A percentile compares a stretch with the other conserved stretches of the same genome.
phyloP scores from a whole-genome alignment of 2,329 filamentous ascomycete species.

The Zasmidium angulare region DNA sequence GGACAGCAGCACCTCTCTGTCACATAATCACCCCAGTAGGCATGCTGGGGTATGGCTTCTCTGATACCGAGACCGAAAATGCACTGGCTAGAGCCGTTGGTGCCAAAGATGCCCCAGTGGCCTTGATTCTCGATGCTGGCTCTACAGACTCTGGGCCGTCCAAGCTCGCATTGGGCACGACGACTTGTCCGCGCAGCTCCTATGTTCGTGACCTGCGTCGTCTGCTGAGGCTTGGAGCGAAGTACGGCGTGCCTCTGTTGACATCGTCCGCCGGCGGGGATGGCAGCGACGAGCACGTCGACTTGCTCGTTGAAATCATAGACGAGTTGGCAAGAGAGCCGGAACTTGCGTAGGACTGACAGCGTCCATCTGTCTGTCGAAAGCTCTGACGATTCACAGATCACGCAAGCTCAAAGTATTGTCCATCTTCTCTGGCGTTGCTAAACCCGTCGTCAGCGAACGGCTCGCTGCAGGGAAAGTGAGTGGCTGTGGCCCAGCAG shows the following conservation, averaged over 20 bases:
- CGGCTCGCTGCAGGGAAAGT: background rate
- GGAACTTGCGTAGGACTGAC: background rate
- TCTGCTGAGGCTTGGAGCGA: constrained; percentile 1
- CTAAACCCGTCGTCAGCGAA: background rate
- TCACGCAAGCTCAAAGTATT: constrained; percentile 3
- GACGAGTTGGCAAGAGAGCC: constrained; percentile 2
- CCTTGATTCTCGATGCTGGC: constrained; percentile 35
- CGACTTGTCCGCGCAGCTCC: constrained; percentile 40
- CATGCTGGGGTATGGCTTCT: constrained; percentile 38
- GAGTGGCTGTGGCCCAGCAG: constrained; percentile 3
- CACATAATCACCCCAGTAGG: constrained; percentile 35
- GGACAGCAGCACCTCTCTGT: background rate
- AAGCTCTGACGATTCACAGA: too few relatives aligned
- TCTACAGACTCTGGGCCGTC: constrained; percentile 35
- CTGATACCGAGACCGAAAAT: constrained; percentile 19
- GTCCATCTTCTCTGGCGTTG: constrained; percentile 5
- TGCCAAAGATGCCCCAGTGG: constrained; percentile 28
- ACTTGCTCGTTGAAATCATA: constrained; percentile 43
- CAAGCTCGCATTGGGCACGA: constrained; percentile 34
- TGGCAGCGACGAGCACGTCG: constrained; percentile 48
- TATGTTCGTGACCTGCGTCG: constrained; percentile 45
- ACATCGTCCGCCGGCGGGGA: constrained; percentile 51
- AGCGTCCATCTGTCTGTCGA: too few relatives aligned
- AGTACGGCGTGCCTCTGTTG: constrained; percentile 43
- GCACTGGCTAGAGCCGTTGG: constrained; percentile 33